A percentile compares a stretch with the other conserved stretches of the same genome.
Evolutionary conservation across 108 stramenopile species (phyloP).

Genomic region (Cyclotella distinguenda): DNA sequence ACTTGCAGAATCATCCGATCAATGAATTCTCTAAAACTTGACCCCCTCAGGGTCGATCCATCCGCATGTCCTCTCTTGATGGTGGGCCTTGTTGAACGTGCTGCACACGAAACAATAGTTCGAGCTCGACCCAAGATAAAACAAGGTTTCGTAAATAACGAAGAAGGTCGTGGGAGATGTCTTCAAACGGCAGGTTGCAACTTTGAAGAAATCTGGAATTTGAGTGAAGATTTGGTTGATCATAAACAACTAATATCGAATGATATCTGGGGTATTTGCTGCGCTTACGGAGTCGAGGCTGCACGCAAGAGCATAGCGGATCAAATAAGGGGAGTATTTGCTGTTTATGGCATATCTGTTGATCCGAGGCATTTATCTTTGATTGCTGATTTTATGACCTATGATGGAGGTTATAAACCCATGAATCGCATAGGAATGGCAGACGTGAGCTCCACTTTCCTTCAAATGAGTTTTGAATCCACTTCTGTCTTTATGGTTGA

Average conservation of each 20-base stretch:
- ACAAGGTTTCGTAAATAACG: slow-evolving; percentile 81
- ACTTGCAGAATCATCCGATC: slow-evolving; percentile 50
- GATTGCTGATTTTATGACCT: slow-evolving; percentile 99
- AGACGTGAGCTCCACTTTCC: slow-evolving; percentile 84
- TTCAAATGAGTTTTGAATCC: slow-evolving; percentile 99
- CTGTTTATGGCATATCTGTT: slow-evolving; percentile 97
- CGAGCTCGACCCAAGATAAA: slow-evolving; percentile 78
- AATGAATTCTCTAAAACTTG: slow-evolving; percentile 59
- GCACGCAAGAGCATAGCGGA: slow-evolving; percentile 91
- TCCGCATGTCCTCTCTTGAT: slow-evolving; percentile 92
- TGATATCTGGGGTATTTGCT: slow-evolving; percentile 91
- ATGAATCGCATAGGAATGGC: slow-evolving; percentile 98
- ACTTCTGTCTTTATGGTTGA: slow-evolving; percentile 93
- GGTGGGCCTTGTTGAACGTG: slow-evolving; percentile 93
- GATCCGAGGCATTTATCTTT: slow-evolving; percentile 95
- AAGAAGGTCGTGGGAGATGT: slow-evolving; percentile 84
- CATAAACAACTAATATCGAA: slow-evolving; percentile 87
- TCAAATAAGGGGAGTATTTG: slow-evolving; percentile 97
- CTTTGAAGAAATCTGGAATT: slow-evolving; percentile 91
- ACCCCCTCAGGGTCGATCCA: slow-evolving; percentile 73
- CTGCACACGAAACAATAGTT: slow-evolving; percentile 78
- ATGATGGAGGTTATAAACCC: slow-evolving; percentile 91
- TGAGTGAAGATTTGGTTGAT: slow-evolving; percentile 75
- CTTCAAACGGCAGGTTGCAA: slow-evolving; percentile 95
- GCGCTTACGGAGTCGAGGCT: slow-evolving; percentile 98